These are phyloP conservation scores for Eruca vesicaria DNA, from an alignment of 441 rosid genomes.

Conservation along the genomic window DNA sequence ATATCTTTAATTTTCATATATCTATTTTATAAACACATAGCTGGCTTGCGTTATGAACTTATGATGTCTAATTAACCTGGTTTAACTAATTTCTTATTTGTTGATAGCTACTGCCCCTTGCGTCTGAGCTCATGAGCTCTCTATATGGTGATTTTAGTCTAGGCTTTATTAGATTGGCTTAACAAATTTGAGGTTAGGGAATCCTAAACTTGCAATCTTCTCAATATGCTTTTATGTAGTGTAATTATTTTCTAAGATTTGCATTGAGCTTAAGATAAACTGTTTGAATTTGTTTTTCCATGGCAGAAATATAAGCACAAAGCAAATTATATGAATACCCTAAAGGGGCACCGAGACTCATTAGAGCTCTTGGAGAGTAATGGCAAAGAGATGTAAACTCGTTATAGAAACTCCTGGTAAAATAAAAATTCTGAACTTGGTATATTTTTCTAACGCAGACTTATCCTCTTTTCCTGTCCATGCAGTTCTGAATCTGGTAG, in stretches of 20 bases:
- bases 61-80: not conserved
- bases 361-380: not conserved
- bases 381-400: slow-evolving; percentile 4
- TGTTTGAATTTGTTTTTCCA: not conserved
- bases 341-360: not conserved
- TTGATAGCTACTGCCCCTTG: slow-evolving; percentile 16
- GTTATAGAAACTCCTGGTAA: slow-evolving; percentile 1
- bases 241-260: not conserved
- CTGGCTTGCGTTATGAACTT: slow-evolving; percentile 17
- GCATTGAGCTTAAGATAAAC: slow-evolving; percentile 13
- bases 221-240: not conserved
- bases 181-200: not conserved
- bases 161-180: slow-evolving; percentile 18
- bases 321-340: not conserved
- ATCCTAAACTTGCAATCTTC: not conserved
- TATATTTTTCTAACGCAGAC: not conserved
- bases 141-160: slow-evolving; percentile 9
- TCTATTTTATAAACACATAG: not conserved
- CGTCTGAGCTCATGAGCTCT: slow-evolving; percentile 25
- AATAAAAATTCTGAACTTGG: not conserved
- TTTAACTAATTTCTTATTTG: slow-evolving; percentile 2
- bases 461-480: not conserved
- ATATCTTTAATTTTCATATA: not conserved
- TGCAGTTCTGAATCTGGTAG: not conserved
- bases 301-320: slow-evolving; percentile 10